Evolutionary conservation across 2,329 filamentous ascomycete species (phyloP), one percentile per base, ranked within the genome.

Genomic region (Calcarisporium arbuscula): DNA sequence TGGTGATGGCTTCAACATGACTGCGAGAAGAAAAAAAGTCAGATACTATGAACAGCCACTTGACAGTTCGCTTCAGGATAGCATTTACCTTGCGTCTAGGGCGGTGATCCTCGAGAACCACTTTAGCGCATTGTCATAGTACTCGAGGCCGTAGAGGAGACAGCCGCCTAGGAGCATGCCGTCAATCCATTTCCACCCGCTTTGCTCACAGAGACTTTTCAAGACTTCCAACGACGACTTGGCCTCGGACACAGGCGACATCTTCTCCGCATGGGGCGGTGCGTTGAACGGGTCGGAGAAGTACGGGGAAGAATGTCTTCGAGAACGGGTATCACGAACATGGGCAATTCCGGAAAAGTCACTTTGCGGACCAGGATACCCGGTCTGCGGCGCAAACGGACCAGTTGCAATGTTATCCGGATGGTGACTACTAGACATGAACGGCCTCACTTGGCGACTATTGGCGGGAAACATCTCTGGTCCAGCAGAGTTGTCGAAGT

Each of bases 1-100:
- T 96, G 16, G 90, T 95, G 28, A 92, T 82, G 16, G 90, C 88
- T 64, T 98, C 92, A 31, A 95, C 83, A 56, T 95, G 86, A 49
- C 82, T 86, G 49, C 41, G 43, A 39, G 32, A 55, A 50, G 39
- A 47, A 44, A 6, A 14, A 30, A 38, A 41, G 48, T 57, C 46
- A 54, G 48, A 54, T 37, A 47, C 34, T 40, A 45, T 46, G 43
- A 45, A 48, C 39, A 48, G 41, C 47, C 48, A 50, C 47, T 51
- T 53, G 49, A 53, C 45, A 48, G 45, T 48, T 49, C 44, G 46
- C 45, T 28, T 43, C 40, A 47, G 48, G 45, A 35, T 45, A 36
- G 35, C 32, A 58, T 67, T 54, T 61, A 79, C 76, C 64, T 71
- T 30, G 68, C 57, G 49, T 81, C 71, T 33, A 80, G 47, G 28